Evolutionary conservation across 2,329 filamentous ascomycete genomes (phyloP).

Genomic region (Neonectria magnoliae): DNA sequence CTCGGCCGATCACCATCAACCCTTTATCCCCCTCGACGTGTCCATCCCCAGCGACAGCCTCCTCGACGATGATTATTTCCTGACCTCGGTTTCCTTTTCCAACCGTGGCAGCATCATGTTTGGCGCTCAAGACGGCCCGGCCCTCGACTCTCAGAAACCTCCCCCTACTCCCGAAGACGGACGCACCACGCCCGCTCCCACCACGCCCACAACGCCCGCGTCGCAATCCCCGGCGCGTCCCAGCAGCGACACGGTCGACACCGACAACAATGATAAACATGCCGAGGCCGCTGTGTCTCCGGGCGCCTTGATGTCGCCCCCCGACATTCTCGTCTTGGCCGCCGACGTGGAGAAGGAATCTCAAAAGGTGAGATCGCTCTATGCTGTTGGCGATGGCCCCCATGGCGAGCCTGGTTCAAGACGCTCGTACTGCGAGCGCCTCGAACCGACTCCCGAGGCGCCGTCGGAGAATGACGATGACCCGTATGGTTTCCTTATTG

Average conservation of each 20-base stretch:
- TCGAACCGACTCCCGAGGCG: conserved; percentile 61
- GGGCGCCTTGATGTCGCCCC: conserved; percentile 44
- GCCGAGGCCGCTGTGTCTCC: conserved; percentile 27
- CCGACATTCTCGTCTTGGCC: conserved; percentile 64
- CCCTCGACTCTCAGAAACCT: conserved; percentile 34
- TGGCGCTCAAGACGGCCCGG: conserved; percentile 54
- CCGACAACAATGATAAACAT: conserved; percentile 31
- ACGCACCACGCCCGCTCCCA: conserved; percentile 33
- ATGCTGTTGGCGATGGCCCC: conserved; percentile 65
- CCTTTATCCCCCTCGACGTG: conserved; percentile 64
- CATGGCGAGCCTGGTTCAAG: conserved; percentile 63
- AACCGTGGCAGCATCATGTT: conserved; percentile 73
- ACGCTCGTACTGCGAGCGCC: conserved; percentile 59
- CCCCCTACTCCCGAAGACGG: conserved; percentile 21
- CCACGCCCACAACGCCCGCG: conserved; percentile 37
- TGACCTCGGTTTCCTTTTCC: conserved; percentile 67
- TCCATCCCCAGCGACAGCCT: conserved; percentile 66
- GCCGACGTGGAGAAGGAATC: conserved; percentile 69
- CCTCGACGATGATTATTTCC: conserved; percentile 67
- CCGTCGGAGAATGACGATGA: conserved; percentile 63
- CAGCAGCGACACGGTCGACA: conserved; percentile 39
- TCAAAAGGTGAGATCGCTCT: conserved; percentile 74
- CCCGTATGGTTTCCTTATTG: conserved; percentile 65
- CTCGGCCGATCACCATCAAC: conserved; percentile 41
- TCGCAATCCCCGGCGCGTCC: conserved; percentile 36